Conservation (phyloP, 768 basidiomycete species). For the Leccinum sublutescens region DNA sequence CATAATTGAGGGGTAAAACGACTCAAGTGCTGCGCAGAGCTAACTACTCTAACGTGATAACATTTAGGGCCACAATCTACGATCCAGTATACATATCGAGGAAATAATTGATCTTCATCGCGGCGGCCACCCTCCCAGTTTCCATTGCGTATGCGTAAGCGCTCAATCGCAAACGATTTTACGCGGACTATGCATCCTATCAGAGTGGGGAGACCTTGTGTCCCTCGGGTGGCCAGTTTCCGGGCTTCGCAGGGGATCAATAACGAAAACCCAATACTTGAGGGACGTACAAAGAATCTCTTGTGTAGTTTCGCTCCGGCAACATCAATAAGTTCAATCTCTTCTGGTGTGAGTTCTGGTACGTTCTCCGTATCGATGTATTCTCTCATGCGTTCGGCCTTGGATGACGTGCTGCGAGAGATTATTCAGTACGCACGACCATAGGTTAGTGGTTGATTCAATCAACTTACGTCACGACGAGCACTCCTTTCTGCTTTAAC, state of each 20-base stretch:
- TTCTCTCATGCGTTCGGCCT: slow-evolving; percentile 33
- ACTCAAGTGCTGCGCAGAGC: no score
- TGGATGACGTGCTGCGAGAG: slow-evolving; percentile 32
- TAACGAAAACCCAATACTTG: background rate
- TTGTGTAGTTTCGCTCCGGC: slow-evolving; percentile 24
- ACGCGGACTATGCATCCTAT: background rate
- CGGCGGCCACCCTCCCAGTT: background rate
- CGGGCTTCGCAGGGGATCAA: slow-evolving; percentile 11
- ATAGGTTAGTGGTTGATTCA: background rate
- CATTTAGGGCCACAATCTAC: background rate
- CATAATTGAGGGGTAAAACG: no score
- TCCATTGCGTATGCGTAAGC: background rate
- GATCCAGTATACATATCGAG: background rate
- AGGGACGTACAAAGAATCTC: slow-evolving; percentile 28
- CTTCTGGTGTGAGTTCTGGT: slow-evolving; percentile 27
- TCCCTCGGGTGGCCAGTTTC: slow-evolving; percentile 23
- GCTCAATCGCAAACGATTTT: background rate
- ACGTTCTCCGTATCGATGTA: slow-evolving; percentile 31
- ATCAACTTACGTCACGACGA: slow-evolving; percentile 32
- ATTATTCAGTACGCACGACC: background rate
- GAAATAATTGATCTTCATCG: background rate
- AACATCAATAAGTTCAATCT: slow-evolving; percentile 25
- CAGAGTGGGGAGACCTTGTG: background rate
- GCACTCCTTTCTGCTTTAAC: slow-evolving; percentile 28
- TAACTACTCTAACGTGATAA: background rate